A percentile compares a stretch with the other conserved stretches of the same genome.
Conservation (phyloP, 352 stramenopile genomes). For the Globisporangium acanthophoron region DNA sequence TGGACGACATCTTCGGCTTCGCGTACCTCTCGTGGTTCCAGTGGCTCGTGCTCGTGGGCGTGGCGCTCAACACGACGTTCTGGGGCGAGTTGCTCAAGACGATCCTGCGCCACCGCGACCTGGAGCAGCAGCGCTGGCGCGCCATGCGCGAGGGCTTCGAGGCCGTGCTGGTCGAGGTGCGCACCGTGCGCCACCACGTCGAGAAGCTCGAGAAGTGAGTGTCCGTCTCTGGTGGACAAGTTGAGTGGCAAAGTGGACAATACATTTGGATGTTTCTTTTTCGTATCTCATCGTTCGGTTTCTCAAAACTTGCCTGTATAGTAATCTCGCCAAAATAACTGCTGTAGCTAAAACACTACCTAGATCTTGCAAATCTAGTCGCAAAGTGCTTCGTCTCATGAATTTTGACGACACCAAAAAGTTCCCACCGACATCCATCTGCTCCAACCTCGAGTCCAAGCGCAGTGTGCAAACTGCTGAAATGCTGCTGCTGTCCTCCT, state of each 20-base stretch:
- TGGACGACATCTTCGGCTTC: conserved; percentile 48
- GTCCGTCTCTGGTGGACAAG: not conserved
- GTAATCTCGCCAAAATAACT: too few species aligned
- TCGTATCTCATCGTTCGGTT: not conserved
- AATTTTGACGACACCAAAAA: too few species aligned
- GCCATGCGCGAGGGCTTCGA: conserved; percentile 48
- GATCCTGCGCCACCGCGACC: conserved; percentile 18
- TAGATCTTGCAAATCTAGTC: too few species aligned
- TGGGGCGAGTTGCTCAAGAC: conserved; percentile 42
- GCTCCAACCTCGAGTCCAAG: too few species aligned
- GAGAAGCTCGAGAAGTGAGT: conserved; percentile 32
- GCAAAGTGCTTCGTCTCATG: too few species aligned
- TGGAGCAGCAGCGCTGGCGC: conserved; percentile 28
- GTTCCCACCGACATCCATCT: too few species aligned
- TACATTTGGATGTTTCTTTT: not conserved
- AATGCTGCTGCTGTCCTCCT: too few species aligned
- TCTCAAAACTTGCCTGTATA: not conserved
- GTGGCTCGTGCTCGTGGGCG: conserved; percentile 28
- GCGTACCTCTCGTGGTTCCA: conserved; percentile 38
- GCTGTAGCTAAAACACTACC: too few species aligned
- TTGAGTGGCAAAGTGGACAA: not conserved
- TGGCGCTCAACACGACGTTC: conserved; percentile 25
- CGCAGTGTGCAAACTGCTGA: too few species aligned
- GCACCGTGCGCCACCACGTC: conserved; percentile 44
- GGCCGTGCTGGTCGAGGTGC: conserved; percentile 56